Evolutionary conservation across 345 rosid genomes (phyloP).

Genomic region (Citrus sinensis): DNA sequence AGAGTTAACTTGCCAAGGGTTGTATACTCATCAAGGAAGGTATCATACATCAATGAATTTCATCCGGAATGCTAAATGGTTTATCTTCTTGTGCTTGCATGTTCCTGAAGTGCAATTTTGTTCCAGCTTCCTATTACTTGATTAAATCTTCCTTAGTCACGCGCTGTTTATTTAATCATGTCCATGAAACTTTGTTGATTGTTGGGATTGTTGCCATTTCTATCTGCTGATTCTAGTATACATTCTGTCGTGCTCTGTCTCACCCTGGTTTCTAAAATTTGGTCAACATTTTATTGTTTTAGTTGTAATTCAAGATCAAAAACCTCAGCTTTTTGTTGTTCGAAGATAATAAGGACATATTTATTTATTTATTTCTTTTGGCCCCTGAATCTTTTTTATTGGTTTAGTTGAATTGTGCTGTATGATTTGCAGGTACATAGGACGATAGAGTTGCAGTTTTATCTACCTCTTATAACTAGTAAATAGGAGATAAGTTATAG

Average conservation of each 20-base stretch:
- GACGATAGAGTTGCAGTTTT: conserved; percentile 21
- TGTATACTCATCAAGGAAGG: conserved; percentile 25
- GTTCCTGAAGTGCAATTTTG: not conserved
- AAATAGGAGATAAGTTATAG: conserved; percentile 17
- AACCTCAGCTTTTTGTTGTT: not conserved
- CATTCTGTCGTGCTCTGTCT: not conserved
- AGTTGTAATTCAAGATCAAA: not conserved
- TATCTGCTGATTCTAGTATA: not conserved
- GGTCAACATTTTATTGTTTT: not conserved
- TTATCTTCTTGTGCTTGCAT: not conserved
- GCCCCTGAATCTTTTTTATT: not conserved
- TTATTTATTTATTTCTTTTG: not conserved
- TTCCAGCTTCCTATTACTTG: not conserved
- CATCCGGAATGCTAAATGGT: not conserved
- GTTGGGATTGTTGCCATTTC: not conserved
- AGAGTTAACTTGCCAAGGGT: conserved; percentile 10
- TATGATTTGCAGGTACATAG: conserved; percentile 31
- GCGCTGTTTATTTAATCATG: not conserved
- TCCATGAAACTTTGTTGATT: not conserved
- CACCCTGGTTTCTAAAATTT: not conserved
- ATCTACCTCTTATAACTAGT: conserved; percentile 17
- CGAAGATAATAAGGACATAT: not conserved
- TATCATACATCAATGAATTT: not conserved
- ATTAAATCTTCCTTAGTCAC: not conserved
- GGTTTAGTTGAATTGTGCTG: not conserved